phyloP scores from a whole-genome alignment of 129 eudicot genomes.

The Cynara cardunculus region DNA sequence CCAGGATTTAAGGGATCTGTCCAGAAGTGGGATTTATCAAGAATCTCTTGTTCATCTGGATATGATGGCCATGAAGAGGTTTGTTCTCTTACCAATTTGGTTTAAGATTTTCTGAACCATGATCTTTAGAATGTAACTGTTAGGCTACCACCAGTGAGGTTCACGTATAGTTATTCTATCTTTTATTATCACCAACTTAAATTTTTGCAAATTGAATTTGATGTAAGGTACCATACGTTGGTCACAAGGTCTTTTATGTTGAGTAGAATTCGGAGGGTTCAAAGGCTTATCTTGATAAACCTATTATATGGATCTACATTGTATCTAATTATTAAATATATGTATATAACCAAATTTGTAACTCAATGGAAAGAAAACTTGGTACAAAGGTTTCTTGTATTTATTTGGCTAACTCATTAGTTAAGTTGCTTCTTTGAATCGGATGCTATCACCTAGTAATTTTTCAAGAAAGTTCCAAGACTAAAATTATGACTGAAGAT shows the following conservation, averaged over 20 bases:
- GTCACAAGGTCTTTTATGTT: not conserved
- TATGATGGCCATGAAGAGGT: conserved; percentile 99
- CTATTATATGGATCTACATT: not conserved
- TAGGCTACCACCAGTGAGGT: not conserved
- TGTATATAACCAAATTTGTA: not conserved
- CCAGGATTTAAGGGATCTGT: conserved; percentile 95
- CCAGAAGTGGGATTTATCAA: conserved; percentile 88
- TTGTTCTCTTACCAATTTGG: conserved; percentile 22
- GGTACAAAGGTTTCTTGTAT: not conserved
- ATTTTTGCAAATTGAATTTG: not conserved
- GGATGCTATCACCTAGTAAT: not conserved
- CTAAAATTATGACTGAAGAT: not conserved
- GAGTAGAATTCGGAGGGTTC: not conserved
- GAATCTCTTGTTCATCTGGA: conserved; percentile 55
- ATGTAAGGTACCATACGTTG: not conserved
- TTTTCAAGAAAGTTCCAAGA: not conserved
- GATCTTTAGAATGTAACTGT: not conserved
- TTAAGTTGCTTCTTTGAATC: not conserved
- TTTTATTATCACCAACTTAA: not conserved
- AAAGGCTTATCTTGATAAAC: not conserved
- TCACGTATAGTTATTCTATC: no score
- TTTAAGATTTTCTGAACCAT: not conserved
- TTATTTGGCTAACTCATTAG: not conserved
- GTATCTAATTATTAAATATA: not conserved
- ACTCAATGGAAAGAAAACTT: not conserved